Evolutionary conservation across 495 filamentous ascomycete species (phyloP), one percentile per base, ranked within the genome.

Genomic region (Annulohypoxylon bovei): DNA sequence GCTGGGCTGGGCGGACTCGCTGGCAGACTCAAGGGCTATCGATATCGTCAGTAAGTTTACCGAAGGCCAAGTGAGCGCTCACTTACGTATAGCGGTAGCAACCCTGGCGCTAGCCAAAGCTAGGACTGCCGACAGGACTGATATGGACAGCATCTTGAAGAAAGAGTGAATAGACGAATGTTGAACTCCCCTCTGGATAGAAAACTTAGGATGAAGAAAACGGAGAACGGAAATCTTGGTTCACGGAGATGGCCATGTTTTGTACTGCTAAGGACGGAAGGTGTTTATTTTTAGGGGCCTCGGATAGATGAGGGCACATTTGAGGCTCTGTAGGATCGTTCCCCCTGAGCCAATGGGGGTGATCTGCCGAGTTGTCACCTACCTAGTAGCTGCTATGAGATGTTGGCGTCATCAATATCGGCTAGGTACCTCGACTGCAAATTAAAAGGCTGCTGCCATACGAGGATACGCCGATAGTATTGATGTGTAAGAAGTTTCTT

Each of bases 351-450:
- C 1, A n/a, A n/a, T 52, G 11, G 20, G 11, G 9, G 44, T 16
- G 37, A 64, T 27, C 28, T 20, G 30, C n/a, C 16, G 52, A 40
- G 11, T 18, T 20, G 20, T 18, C 27, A 50, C 35, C 40, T 16
- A 33, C 25, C 54, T 20, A 22, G 32, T 20, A 30, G 30, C 35
- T 14, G 12, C 4, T 37, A 58, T 70, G 39, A 42, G n/a, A 20
- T 18, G 54, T 35, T 70, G 67, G 53, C 53, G 40, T 46, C 61
- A 70, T 60, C 67, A 53, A 70, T 30, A 47, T 40, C 11, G 22
- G 35, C 35, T 22, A 64, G 65, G 22, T n/a, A 25, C 44, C n/a
- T 58, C 50, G 22, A 22, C 9, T 5, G 25, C 7, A 39, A 40
- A 49, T 57, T 32, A 56, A 46, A 47, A 20, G n/a, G 37, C 37